phyloP scores from a whole-genome alignment of 2,329 filamentous ascomycete genomes.

The Byssochlamys sp. region DNA sequence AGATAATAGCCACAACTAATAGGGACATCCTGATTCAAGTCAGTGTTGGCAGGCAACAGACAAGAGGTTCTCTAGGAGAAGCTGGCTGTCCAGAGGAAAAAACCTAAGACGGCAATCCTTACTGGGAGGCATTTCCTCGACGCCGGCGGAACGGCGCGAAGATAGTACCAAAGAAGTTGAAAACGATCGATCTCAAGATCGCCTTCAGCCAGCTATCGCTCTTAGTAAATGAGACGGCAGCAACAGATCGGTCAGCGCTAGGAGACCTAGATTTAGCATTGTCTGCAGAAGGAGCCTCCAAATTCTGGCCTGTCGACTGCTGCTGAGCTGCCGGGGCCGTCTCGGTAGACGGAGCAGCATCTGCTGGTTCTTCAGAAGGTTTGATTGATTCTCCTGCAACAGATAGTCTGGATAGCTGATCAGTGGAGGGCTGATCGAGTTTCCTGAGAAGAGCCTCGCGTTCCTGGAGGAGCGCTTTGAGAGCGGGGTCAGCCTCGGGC shows the following conservation, averaged over 20 bases:
- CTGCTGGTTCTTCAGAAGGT: slow-evolving; percentile 97
- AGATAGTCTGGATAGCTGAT: slow-evolving; percentile 42
- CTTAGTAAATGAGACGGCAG: slow-evolving; percentile 29
- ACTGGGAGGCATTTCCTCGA: slow-evolving; percentile 17
- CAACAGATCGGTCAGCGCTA: slow-evolving; percentile 23
- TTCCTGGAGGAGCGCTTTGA: slow-evolving; percentile 23
- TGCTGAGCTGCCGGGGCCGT: neutral
- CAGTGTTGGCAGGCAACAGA: slow-evolving; percentile 13
- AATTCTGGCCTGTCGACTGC: neutral
- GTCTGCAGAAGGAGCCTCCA: neutral
- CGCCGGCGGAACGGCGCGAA: slow-evolving; percentile 32
- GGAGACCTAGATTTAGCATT: slow-evolving; percentile 9
- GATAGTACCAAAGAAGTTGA: slow-evolving; percentile 30
- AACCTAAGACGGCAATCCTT: slow-evolving; percentile 10
- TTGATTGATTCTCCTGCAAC: slow-evolving; percentile 87
- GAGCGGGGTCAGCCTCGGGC: slow-evolving; percentile 21
- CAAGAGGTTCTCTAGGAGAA: slow-evolving; percentile 5
- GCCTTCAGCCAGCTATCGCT: slow-evolving; percentile 33
- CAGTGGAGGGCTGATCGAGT: slow-evolving; percentile 22
- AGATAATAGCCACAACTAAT: slow-evolving; percentile 13
- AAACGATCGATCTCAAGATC: slow-evolving; percentile 32
- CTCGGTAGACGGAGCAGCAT: slow-evolving; percentile 26
- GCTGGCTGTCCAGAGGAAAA: slow-evolving; percentile 1
- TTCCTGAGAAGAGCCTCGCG: slow-evolving; percentile 24
- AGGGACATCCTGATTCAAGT: slow-evolving; percentile 23